Conservation (phyloP, 306 rosid genomes). For the Cotoneaster glaucophyllus region DNA sequence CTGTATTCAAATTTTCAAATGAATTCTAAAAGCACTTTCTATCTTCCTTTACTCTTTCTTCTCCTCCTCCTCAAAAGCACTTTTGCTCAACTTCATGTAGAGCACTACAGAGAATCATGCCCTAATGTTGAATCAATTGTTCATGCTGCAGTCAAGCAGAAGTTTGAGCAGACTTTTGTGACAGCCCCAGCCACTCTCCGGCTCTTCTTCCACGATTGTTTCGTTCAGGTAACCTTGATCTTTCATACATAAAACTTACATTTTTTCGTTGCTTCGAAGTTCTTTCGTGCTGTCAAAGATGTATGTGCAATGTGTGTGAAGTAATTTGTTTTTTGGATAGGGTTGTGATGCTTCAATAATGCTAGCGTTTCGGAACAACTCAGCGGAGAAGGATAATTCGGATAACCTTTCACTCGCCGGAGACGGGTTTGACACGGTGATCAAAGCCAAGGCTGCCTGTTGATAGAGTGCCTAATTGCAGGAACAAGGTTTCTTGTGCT, state of each 20-base stretch:
- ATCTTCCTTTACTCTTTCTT: slow-evolving; percentile 21
- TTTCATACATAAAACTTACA: neutral
- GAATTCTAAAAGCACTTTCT: slow-evolving; percentile 16
- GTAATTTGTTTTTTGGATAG: slow-evolving; percentile 15
- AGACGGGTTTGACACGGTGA: slow-evolving; percentile 90
- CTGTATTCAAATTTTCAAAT: slow-evolving; percentile 12
- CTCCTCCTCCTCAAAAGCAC: slow-evolving; percentile 24
- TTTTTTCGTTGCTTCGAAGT: neutral
- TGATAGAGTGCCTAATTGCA: slow-evolving; percentile 56
- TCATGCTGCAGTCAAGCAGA: slow-evolving; percentile 45
- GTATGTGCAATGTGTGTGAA: neutral
- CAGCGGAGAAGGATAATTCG: slow-evolving; percentile 60
- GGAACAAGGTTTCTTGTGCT: slow-evolving; percentile 84
- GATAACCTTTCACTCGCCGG: slow-evolving; percentile 73
- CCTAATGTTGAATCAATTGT: slow-evolving; percentile 73
- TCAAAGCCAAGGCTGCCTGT: slow-evolving; percentile 82
- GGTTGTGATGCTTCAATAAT: slow-evolving; percentile 93
- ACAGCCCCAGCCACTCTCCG: slow-evolving; percentile 87
- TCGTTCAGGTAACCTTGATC: slow-evolving; percentile 42
- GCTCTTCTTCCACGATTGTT: slow-evolving; percentile 90
- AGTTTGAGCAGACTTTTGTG: slow-evolving; percentile 50
- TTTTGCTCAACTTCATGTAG: slow-evolving; percentile 36
- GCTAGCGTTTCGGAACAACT: slow-evolving; percentile 41
- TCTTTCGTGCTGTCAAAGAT: neutral
- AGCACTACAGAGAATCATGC: slow-evolving; percentile 53